phyloP scores from a whole-genome alignment of 2,329 filamentous ascomycete species.

The Colletotrichum godetiae region DNA sequence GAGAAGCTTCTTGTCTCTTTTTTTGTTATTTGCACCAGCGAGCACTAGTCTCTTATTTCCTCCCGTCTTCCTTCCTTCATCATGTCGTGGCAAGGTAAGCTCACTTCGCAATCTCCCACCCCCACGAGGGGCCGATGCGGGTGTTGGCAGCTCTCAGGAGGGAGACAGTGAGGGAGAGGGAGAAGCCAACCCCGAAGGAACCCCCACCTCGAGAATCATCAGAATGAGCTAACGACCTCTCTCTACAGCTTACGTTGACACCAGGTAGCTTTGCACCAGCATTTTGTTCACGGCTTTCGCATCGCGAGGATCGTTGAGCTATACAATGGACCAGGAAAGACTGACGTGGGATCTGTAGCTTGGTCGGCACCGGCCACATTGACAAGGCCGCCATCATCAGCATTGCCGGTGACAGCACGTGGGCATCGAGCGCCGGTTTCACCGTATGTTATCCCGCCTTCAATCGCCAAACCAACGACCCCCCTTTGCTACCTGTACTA shows the following conservation, averaged over 20 bases:
- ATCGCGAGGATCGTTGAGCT: constrained; percentile 2
- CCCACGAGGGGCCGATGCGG: constrained; percentile 16
- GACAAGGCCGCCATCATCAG: constrained; percentile 90
- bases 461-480: neutral
- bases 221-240: constrained; percentile 43
- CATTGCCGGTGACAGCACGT: constrained; percentile 81
- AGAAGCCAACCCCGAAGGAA: constrained; percentile 20
- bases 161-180: neutral
- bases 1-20: constrained; percentile 32
- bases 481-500: neutral
- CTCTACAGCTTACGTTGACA: constrained; percentile 61
- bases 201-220: constrained; percentile 29
- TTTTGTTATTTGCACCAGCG: constrained; percentile 32
- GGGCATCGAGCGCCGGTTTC: constrained; percentile 79
- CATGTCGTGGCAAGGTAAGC: constrained; percentile 82
- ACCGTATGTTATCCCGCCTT: constrained; percentile 63
- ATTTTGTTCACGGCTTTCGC: neutral
- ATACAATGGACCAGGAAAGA: neutral
- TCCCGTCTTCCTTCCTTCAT: constrained; percentile 43
- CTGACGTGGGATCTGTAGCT: constrained; percentile 61
- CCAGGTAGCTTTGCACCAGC: constrained; percentile 53
- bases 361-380: constrained; percentile 82
- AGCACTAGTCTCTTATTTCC: constrained; percentile 30
- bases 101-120: constrained; percentile 10
- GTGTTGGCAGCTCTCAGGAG: constrained; percentile 8